A percentile compares a stretch with the other conserved stretches of the same genome.
These are phyloP conservation scores for Blastobotrys muscicola DNA, from an alignment of 805 yeast genomes.

Conservation along the genomic window DNA sequence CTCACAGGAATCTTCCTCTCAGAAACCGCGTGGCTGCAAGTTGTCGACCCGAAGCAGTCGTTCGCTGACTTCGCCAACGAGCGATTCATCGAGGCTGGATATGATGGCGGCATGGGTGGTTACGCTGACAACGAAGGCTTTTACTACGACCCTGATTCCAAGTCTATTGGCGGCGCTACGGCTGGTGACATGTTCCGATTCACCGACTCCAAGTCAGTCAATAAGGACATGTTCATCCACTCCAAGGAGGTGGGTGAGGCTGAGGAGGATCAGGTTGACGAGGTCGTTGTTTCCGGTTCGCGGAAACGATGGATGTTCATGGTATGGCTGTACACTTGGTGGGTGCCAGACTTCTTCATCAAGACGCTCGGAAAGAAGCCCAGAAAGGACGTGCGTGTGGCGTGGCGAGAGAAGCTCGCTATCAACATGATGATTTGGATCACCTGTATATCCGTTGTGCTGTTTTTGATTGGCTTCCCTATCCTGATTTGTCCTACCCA, in stretches of 20 bases:
- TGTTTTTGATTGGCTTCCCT: constrained; percentile 32
- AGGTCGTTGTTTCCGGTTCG: constrained; percentile 22
- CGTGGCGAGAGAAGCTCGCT: constrained; percentile 36
- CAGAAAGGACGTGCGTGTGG: constrained; percentile 30
- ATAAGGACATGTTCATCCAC: constrained; percentile 21
- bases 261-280: constrained; percentile 25
- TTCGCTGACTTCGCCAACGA: constrained; percentile 27
- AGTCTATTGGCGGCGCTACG: constrained; percentile 26
- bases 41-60: constrained; percentile 30
- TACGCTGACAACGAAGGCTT: constrained; percentile 22
- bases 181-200: constrained; percentile 31
- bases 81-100: constrained; percentile 20
- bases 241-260: constrained; percentile 24
- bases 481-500: constrained; percentile 33
- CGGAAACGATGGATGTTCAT: constrained; percentile 31
- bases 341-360: constrained; percentile 31
- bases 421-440: constrained; percentile 35
- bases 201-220: constrained; percentile 15
- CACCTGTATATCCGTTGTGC: constrained; percentile 25
- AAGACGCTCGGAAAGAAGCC: constrained; percentile 24
- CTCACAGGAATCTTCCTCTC: constrained; percentile 33
- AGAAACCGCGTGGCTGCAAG: constrained; percentile 32
- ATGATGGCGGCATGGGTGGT: constrained; percentile 11
- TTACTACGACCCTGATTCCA: constrained; percentile 27
- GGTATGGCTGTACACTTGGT: constrained; percentile 32